A percentile compares a stretch with the other conserved stretches of the same genome.
These are phyloP conservation scores for Draba incana DNA, from an alignment of 345 rosid species.

Conservation along the genomic window DNA sequence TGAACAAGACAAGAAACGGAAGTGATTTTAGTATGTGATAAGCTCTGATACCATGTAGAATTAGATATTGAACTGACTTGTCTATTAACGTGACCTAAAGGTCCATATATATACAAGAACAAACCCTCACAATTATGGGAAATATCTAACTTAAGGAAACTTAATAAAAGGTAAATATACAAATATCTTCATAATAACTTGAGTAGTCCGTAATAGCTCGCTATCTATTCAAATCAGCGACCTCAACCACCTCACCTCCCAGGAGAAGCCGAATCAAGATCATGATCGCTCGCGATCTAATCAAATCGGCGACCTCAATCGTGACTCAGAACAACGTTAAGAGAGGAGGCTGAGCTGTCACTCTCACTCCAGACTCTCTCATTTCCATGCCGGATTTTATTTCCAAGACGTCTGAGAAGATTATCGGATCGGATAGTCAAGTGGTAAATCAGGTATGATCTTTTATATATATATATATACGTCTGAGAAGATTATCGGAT, in stretches of 20 bases:
- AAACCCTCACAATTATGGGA: no score
- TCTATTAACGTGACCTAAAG: no score
- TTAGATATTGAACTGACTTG: no score
- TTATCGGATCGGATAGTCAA: slow-evolving; percentile 5
- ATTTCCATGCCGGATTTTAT: not conserved
- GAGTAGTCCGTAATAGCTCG: no score
- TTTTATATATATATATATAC: no score
- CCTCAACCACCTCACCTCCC: not conserved
- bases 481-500: not conserved
- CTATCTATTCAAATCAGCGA: slow-evolving; percentile 7
- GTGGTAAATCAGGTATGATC: not conserved
- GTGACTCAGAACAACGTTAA: not conserved
- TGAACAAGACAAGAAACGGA: no score
- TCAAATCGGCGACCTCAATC: slow-evolving; percentile 7
- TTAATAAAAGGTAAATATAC: no score
- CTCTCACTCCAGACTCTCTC: not conserved
- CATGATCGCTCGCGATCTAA: slow-evolving; percentile 32
- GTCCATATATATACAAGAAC: no score
- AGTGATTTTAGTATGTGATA: no score
- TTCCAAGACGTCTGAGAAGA: not conserved
- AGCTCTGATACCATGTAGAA: no score
- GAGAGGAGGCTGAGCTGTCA: not conserved
- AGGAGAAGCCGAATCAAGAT: slow-evolving; percentile 22
- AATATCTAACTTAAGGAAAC: no score
- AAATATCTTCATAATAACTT: no score